phyloP scores from a whole-genome alignment of 2,329 filamentous ascomycete genomes.

The Sporothrix curviconia region DNA sequence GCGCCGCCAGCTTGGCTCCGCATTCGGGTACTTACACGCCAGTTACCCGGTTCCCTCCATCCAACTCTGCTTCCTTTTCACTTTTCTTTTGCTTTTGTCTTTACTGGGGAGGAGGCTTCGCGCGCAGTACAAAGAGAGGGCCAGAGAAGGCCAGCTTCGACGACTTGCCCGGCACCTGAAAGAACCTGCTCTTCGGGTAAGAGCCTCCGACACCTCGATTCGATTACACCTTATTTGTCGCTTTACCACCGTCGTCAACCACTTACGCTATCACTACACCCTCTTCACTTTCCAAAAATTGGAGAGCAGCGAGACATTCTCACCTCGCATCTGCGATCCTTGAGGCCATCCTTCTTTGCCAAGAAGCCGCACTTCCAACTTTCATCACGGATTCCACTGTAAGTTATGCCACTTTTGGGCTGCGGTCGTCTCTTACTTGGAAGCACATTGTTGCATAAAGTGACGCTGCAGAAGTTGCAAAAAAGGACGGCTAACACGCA shows the following conservation, averaged over 20 bases:
- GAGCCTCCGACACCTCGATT: neutral
- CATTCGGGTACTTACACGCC: neutral
- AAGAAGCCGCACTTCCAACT: constrained; percentile 65
- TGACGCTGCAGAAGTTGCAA: too few species aligned
- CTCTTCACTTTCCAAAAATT: constrained; percentile 7
- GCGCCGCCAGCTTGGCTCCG: constrained; percentile 13
- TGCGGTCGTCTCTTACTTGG: neutral
- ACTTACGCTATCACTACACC: neutral
- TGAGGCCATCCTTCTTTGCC: constrained; percentile 52
- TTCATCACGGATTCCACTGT: constrained; percentile 80
- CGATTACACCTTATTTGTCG: neutral
- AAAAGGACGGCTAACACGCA: neutral
- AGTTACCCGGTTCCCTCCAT: neutral
- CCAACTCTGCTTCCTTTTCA: neutral
- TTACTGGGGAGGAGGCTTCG: neutral
- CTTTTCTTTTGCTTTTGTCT: neutral
- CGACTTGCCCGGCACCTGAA: neutral
- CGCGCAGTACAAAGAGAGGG: constrained; percentile 1
- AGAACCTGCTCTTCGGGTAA: neutral
- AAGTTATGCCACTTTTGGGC: constrained; percentile 28
- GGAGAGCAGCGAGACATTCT: constrained; percentile 20
- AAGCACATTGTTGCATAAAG: neutral
- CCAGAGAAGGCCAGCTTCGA: neutral
- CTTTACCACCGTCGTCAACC: neutral
- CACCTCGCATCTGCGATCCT: constrained; percentile 39